Evolutionary conservation across 2,329 filamentous ascomycete genomes (phyloP).

Genomic region (Calycina marina): DNA sequence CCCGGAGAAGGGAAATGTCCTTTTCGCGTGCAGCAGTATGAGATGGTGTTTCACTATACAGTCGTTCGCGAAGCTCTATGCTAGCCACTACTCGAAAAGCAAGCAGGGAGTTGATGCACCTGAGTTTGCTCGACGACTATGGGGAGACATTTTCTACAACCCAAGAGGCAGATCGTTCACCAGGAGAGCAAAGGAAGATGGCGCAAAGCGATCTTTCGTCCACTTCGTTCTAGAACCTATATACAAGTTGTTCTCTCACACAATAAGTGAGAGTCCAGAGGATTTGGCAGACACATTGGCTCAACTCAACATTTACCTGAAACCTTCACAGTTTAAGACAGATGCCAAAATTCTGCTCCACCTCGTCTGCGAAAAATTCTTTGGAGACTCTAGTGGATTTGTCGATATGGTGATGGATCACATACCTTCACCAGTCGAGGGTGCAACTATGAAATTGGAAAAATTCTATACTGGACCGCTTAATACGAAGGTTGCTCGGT

Average conservation of each 20-base stretch:
- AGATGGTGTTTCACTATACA: slow-evolving; percentile 92
- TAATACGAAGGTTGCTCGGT: slow-evolving; percentile 64
- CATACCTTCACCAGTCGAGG: slow-evolving; percentile 72
- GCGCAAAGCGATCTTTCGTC: slow-evolving; percentile 74
- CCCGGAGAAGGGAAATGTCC: slow-evolving; percentile 95
- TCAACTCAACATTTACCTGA: slow-evolving; percentile 69
- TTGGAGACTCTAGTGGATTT: slow-evolving; percentile 76
- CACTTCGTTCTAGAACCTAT: slow-evolving; percentile 92
- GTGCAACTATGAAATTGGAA: slow-evolving; percentile 61
- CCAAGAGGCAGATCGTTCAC: slow-evolving; percentile 82
- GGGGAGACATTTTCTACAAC: slow-evolving; percentile 97
- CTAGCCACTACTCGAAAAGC: slow-evolving; percentile 54
- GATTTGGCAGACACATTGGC: slow-evolving; percentile 69
- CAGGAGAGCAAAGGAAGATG: slow-evolving; percentile 68
- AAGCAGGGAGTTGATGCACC: slow-evolving; percentile 49
- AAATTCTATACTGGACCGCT: slow-evolving; percentile 84
- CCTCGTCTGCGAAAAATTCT: slow-evolving; percentile 88
- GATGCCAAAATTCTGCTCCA: slow-evolving; percentile 83
- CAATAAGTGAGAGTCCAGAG: slow-evolving; percentile 77
- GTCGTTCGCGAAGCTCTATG: slow-evolving; percentile 94
- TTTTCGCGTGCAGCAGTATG: slow-evolving; percentile 86
- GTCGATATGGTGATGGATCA: slow-evolving; percentile 92
- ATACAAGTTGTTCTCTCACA: slow-evolving; percentile 94
- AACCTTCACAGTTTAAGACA: slow-evolving; percentile 81
- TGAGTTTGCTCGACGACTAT: slow-evolving; percentile 74